These are phyloP conservation scores for Moricandia arvensis DNA, from an alignment of 345 rosid genomes.

Conservation along the genomic window DNA sequence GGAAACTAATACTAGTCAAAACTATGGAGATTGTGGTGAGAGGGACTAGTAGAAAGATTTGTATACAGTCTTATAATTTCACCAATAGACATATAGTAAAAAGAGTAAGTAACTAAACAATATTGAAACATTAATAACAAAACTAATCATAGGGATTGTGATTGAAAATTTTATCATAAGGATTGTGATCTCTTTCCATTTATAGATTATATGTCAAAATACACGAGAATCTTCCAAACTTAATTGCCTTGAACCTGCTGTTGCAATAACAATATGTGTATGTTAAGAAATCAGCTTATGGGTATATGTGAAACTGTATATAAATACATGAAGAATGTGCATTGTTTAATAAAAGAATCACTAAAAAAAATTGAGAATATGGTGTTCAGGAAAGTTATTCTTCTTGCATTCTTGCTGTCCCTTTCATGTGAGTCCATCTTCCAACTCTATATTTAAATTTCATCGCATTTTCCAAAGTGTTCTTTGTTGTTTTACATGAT, in stretches of 20 bases:
- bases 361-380: neutral
- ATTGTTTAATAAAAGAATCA: neutral
- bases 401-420: slow-evolving; percentile 10
- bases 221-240: neutral
- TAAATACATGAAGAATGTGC: neutral
- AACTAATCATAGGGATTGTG: neutral
- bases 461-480: neutral
- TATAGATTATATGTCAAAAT: neutral
- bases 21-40: too few species aligned
- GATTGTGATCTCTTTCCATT: neutral
- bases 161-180: too few species aligned
- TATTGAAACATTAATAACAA: neutral
- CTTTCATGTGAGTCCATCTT: slow-evolving; percentile 23
- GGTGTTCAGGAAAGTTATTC: neutral
- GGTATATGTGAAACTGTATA: neutral
- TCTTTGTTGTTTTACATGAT: neutral
- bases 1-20: neutral
- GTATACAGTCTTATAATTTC: too few species aligned
- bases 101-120: too few species aligned
- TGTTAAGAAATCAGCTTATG: neutral
- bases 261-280: neutral
- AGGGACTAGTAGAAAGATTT: too few species aligned
- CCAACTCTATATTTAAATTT: neutral
- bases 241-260: neutral
- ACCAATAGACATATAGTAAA: too few species aligned